Evolutionary conservation across 306 rosid species (phyloP), one percentile per base, ranked within the genome.

Genomic region (Purshia tridentata): DNA sequence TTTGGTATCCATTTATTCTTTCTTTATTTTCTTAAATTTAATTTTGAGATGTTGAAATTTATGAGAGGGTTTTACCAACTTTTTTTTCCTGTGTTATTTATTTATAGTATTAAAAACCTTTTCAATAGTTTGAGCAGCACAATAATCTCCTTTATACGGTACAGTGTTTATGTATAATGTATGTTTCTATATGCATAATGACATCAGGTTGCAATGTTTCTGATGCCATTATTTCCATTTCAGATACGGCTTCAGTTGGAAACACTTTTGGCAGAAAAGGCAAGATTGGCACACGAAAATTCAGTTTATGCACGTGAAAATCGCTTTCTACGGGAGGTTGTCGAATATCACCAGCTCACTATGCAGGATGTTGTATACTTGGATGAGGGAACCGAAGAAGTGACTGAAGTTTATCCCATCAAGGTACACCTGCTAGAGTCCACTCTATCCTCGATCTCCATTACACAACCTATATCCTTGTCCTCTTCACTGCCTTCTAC

Each of bases 311-410:
- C 98, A 46, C 90, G 97, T 8, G 98, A 94, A 86, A 94, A 94
- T 66, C 96, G 96, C 62, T 94, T 94, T 84, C 80, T 94, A 2
- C 78, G 97, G 86, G 98, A 94, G 85, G 87, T 94, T 67, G 98
- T 94, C 6, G 98, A 94, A 75, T 94, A 91, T 73, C 97, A 94
- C 79, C 98, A 94, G 83, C 97, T 93, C 50, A 93, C 97, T 2
- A 93, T 93, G 97, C 97, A 93, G 77, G 98, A 93, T 77, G 98
- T 93, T 44, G 85, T 93, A 76, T 93, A 93, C 88, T 77, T 93
- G 19, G 97, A 93, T 48, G 98, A 93, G 84, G 80, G 88, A 61
- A 91, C 76, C 1, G 98, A 91, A 84, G 97, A 94, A 88, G 92
- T 94, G 41, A 86, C 89, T 1, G 98, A 94, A 82, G 96, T 94